A percentile compares a stretch with the other conserved stretches of the same genome.
Evolutionary conservation across 1,284 basidiomycete species (phyloP).

Genomic region (Trichosporon coremiiforme): DNA sequence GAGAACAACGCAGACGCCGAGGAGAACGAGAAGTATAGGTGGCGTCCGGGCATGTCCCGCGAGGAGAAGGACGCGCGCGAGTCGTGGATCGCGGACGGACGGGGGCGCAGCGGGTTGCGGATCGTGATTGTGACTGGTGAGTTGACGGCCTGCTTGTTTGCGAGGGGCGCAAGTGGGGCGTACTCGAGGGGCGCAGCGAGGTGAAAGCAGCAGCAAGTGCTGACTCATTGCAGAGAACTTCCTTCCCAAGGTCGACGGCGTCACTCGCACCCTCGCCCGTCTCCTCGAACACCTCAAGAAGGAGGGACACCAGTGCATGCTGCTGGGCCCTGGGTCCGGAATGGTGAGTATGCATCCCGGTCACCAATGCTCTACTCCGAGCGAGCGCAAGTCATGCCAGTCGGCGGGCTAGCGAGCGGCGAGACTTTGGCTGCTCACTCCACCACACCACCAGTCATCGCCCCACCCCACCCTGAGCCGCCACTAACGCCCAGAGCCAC

Average conservation of each 20-base stretch:
- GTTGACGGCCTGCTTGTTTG: conserved; percentile 21
- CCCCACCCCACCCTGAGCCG: not conserved
- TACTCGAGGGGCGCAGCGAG: not conserved
- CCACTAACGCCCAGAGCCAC: conserved; percentile 43
- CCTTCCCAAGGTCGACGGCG: conserved; percentile 63
- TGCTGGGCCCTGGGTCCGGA: conserved; percentile 61
- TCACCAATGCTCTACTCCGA: not conserved
- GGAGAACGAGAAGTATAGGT: conserved; percentile 29
- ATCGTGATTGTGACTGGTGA: conserved; percentile 55
- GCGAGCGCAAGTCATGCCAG: not conserved
- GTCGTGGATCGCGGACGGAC: conserved; percentile 40
- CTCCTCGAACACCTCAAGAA: conserved; percentile 62
- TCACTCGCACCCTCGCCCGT: conserved; percentile 62
- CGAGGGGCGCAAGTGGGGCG: not conserved
- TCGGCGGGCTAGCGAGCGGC: not conserved
- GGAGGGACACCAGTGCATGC: conserved; percentile 62
- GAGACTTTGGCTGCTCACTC: not conserved
- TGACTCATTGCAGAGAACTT: conserved; percentile 59
- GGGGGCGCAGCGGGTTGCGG: conserved; percentile 47
- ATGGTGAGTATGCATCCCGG: conserved; percentile 51
- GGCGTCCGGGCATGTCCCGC: conserved; percentile 43
- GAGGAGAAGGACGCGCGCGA: conserved; percentile 43
- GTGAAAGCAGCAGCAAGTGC: not conserved
- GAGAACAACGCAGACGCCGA: conserved; percentile 14
- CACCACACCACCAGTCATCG: not conserved